A percentile compares a stretch with the other conserved stretches of the same genome.
Conservation (phyloP, 306 rosid species). For the Purshia tridentata region DNA sequence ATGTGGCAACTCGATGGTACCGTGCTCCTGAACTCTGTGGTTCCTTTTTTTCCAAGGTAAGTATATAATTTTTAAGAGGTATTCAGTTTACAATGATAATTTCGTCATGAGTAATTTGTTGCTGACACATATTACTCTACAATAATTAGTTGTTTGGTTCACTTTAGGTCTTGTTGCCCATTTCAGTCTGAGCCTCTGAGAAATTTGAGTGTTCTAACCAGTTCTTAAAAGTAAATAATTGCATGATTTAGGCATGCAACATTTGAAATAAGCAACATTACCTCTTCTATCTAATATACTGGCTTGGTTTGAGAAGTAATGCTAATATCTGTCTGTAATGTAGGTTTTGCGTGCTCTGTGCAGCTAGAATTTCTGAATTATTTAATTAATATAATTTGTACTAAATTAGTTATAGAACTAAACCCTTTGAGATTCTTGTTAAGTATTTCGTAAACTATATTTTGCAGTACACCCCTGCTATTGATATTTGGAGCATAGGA, state of each 20-base stretch:
- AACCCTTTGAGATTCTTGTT: constrained; percentile 4
- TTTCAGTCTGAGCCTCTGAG: too few species aligned
- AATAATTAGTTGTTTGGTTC: too few species aligned
- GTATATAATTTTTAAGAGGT: neutral
- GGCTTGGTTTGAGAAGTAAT: neutral
- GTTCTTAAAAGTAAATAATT: too few species aligned
- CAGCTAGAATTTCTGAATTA: neutral
- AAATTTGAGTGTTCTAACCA: too few species aligned
- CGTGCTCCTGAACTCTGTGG: constrained; percentile 85
- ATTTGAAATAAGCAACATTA: too few species aligned
- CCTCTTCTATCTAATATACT: neutral
- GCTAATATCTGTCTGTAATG: neutral
- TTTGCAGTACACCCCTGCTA: constrained; percentile 67
- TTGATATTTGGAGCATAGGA: constrained; percentile 77
- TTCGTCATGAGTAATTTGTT: neutral
- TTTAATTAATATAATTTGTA: neutral
- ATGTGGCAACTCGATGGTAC: constrained; percentile 77
- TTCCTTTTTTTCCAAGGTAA: constrained; percentile 66
- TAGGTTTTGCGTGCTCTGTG: neutral
- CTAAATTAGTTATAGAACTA: neutral
- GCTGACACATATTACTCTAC: neutral
- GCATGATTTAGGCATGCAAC: too few species aligned
- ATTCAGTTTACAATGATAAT: neutral
- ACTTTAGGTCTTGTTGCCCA: too few species aligned
- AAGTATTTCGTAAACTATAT: neutral